phyloP scores from a whole-genome alignment of 2,329 filamentous ascomycete genomes.

The Incumbomyces lentus region DNA sequence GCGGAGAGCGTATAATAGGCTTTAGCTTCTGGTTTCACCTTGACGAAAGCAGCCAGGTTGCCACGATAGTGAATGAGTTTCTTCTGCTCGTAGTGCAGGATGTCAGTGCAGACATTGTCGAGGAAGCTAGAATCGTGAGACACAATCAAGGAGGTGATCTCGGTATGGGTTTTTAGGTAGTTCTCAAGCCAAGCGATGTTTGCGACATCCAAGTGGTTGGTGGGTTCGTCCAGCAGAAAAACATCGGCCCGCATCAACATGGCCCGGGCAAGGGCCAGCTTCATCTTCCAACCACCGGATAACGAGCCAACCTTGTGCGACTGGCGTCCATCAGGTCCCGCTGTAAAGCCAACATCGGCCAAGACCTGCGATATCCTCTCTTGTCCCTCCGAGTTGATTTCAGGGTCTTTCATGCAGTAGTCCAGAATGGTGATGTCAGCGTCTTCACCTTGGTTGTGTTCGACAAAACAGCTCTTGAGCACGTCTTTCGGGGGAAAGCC shows the following conservation, averaged over 20 bases:
- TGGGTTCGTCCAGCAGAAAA: conserved; percentile 92
- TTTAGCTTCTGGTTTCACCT: conserved; percentile 85
- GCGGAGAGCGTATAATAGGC: conserved; percentile 94
- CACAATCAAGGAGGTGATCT: conserved; percentile 95
- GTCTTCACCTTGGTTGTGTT: conserved; percentile 98
- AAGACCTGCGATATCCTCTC: conserved; percentile 78
- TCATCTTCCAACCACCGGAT: conserved; percentile 99
- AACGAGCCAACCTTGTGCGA: conserved; percentile 83
- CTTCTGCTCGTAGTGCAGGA: conserved; percentile 98
- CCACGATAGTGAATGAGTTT: conserved; percentile 57
- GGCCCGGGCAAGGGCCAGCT: conserved; percentile 85
- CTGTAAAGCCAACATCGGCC: conserved; percentile 84
- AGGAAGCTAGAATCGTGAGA: conserved; percentile 97
- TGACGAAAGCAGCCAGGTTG: conserved; percentile 59
- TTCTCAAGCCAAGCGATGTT: conserved; percentile 95
- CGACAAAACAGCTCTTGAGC: conserved; percentile 91
- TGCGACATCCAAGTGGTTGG: conserved; percentile 92
- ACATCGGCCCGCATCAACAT: conserved; percentile 98
- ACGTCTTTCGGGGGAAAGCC: conserved; percentile 90
- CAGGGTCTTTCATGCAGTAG: conserved; percentile 81
- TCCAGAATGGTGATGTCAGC: conserved; percentile 92
- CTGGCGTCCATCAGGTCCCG: conserved; percentile 81
- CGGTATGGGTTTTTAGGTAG: conserved; percentile 88
- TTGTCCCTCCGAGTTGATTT: conserved; percentile 64
- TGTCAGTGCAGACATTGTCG: conserved; percentile 94